Conservation (phyloP, 805 yeast genomes). For the Candida endomychidarum region DNA sequence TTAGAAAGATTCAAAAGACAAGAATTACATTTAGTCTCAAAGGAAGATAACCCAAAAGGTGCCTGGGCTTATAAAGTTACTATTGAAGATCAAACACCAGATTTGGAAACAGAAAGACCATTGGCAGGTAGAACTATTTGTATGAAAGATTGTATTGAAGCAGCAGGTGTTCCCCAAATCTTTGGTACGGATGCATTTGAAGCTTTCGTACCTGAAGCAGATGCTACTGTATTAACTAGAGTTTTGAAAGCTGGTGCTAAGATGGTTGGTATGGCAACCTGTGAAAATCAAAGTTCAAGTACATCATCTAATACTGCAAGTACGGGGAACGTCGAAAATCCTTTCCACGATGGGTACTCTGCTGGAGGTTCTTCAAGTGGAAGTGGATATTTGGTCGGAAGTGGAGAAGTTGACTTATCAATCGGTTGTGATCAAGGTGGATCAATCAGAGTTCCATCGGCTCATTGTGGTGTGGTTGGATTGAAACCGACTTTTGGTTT, state of each 20-base stretch:
- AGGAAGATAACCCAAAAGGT: conserved; percentile 14
- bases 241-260: conserved; percentile 16
- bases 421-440: conserved; percentile 60
- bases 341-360: conserved; percentile 16
- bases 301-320: conserved; percentile 18
- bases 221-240: conserved; percentile 16
- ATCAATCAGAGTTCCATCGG: conserved; percentile 48
- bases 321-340: conserved; percentile 18
- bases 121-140: conserved; percentile 15
- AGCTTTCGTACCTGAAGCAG: conserved; percentile 17
- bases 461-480: conserved; percentile 42
- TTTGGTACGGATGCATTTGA: conserved; percentile 17
- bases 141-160: conserved; percentile 17
- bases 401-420: conserved; percentile 50
- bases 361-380: conserved; percentile 55
- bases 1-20: conserved; percentile 13
- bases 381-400: conserved; percentile 49
- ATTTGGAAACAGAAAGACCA: conserved; percentile 10
- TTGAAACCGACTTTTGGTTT: conserved; percentile 39
- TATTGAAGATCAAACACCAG: conserved; percentile 18
- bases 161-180: conserved; percentile 17
- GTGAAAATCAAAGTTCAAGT: conserved; percentile 18
- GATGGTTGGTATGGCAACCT: conserved; percentile 17
- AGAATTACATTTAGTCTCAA: conserved; percentile 7
- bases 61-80: conserved; percentile 20